Evolutionary conservation across 2,329 filamentous ascomycete genomes (phyloP), one percentile per base, ranked within the genome.

Genomic region (Cytospora paraplurivora): DNA sequence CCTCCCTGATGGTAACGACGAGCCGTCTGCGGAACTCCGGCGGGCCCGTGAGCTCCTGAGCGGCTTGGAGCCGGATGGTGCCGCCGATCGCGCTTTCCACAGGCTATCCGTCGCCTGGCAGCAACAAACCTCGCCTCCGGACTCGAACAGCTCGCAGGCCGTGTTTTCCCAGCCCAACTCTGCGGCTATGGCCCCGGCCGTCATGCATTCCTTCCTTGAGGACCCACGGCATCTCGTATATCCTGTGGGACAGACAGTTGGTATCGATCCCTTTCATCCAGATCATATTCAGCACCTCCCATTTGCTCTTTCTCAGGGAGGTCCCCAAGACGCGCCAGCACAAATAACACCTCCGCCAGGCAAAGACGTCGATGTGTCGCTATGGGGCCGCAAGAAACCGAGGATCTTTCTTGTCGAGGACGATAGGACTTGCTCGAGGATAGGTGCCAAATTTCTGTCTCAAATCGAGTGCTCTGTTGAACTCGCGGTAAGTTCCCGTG

Each of bases 231-330:
- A 86, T 67, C 85, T 96, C 60, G 93, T 97, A 11, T 98, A 97
- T 73, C 93, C 94, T 0, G 92, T 96, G 17, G 93, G 93, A 19
- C 88, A 93, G 68, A 95, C 89, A 0, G 91, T 96, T 68, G 93
- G 93, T 59, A 97, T 97, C 68, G 93, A 97, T 72, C 93, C 94
- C 1, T 95, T 96, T 83, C 93, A 94, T 73, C 90, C 91, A 69
- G 93, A 97, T 70, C 93, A 97, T 72, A 92, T 97, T 72, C 88
- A 94, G 78, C 97, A 96, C 73, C 96, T 97, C 62, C 92, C 93
- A 0, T 98, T 97, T 73, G 82, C 89, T 10, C 81, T 92, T 76
- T 92, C 85, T 17, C 82, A 90, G 3, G 92, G 90, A 63, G 81
- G 82, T 57, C 78, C 81, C 2, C 73, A 76, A 19, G 76, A 82